phyloP scores from a whole-genome alignment of 1,139 yeast species.

The Scheffersomyces stambukii region DNA sequence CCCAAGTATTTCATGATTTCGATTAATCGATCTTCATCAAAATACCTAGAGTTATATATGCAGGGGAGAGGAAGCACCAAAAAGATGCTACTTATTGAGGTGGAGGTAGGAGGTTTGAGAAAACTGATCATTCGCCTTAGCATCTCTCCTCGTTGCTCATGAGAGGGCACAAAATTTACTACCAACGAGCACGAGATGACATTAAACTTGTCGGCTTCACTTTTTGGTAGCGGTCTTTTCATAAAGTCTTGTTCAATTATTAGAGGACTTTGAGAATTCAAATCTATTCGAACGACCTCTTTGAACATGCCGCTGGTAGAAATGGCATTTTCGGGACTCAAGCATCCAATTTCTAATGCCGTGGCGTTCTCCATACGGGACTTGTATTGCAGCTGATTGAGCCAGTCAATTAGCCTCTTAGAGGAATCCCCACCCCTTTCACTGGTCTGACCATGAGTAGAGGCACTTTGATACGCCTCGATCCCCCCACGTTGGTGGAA shows the following conservation, averaged over 20 bases:
- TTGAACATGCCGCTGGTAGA: conserved; percentile 50
- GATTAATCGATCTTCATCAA: conserved; percentile 41
- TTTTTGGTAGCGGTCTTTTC: conserved; percentile 61
- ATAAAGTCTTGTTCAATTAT: conserved; percentile 81
- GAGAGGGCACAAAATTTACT: conserved; percentile 79
- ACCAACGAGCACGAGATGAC: conserved; percentile 81
- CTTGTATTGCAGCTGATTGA: conserved; percentile 21
- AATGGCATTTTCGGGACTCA: conserved; percentile 66
- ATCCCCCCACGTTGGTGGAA: conserved; percentile 63
- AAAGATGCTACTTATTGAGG: conserved; percentile 43
- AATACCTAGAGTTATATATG: conserved; percentile 74
- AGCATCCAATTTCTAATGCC: conserved; percentile 81
- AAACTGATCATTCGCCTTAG: conserved; percentile 56
- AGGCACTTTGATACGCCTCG: conserved; percentile 77
- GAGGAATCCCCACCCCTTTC: conserved; percentile 91
- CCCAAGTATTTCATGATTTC: conserved; percentile 58
- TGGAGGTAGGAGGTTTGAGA: conserved; percentile 31
- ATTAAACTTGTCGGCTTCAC: conserved; percentile 47
- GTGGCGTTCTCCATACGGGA: conserved; percentile 13
- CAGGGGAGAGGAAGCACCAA: conserved; percentile 89
- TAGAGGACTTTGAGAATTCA: conserved; percentile 71
- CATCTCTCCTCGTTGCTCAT: conserved; percentile 74
- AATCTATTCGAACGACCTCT: conserved; percentile 62
- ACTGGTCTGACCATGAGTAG: conserved; percentile 74
- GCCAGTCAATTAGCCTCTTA: conserved; percentile 68